phyloP scores from a whole-genome alignment of 345 rosid genomes.

The Reutealis trisperma region DNA sequence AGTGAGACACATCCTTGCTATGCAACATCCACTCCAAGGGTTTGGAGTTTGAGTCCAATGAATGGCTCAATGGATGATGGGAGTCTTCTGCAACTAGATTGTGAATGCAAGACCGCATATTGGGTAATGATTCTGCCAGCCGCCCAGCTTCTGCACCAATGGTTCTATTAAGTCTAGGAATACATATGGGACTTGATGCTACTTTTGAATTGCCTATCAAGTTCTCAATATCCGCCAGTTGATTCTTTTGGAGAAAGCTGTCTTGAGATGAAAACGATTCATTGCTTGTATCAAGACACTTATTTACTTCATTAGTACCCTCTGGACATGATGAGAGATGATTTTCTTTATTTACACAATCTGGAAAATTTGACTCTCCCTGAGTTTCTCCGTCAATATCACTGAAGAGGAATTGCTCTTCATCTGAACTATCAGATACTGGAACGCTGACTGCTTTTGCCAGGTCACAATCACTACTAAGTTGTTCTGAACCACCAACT shows the following conservation, averaged over 20 bases:
- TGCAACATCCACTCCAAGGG: slow-evolving; percentile 39
- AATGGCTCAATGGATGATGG: slow-evolving; percentile 52
- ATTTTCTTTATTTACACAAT: slow-evolving; percentile 28
- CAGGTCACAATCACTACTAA: slow-evolving; percentile 27
- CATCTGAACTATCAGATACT: slow-evolving; percentile 52
- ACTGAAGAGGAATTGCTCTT: slow-evolving; percentile 69
- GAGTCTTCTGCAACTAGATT: slow-evolving; percentile 30
- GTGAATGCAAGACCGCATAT: slow-evolving; percentile 37
- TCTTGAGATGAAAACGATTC: slow-evolving; percentile 31
- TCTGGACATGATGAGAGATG: slow-evolving; percentile 22
- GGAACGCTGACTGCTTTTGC: slow-evolving; percentile 31
- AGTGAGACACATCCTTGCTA: slow-evolving; percentile 37
- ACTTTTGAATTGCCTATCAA: slow-evolving; percentile 28
- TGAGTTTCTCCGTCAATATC: slow-evolving; percentile 48
- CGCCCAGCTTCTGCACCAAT: slow-evolving; percentile 36
- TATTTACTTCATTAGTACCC: slow-evolving; percentile 21
- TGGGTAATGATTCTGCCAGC: slow-evolving; percentile 69
- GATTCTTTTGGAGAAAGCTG: slow-evolving; percentile 23
- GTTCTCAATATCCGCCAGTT: slow-evolving; percentile 30
- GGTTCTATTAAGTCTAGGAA: slow-evolving; percentile 35
- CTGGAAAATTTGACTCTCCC: slow-evolving; percentile 26
- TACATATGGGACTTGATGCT: slow-evolving; percentile 49
- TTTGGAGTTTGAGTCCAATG: slow-evolving; percentile 52
- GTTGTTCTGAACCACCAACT: slow-evolving; percentile 26
- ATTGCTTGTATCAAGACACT: slow-evolving; percentile 18